Base-by-base conservation (phyloP, 2,329 filamentous ascomycete genomes). In the Hypoxylon sp. region DNA sequence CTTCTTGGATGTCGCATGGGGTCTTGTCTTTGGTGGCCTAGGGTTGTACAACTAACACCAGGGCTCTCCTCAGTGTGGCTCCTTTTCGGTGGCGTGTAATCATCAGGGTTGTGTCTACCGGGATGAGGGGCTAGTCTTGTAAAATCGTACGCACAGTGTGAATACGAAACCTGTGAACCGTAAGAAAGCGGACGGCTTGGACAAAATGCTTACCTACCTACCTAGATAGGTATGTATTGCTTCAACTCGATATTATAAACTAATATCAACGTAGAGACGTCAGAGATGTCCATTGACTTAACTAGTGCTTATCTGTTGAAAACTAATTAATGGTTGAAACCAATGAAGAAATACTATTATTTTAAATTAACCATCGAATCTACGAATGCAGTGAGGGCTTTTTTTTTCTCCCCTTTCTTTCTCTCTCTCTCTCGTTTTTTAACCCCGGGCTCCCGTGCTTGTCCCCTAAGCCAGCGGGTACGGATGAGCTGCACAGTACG, bases 1-100 rank as follows among this genome's bases (percentile, higher is more conserved):
- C 42, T 53, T 17, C 53, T 39, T 63, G 31, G 46, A 54, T 19
- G 54, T 64, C 62, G 47, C 48, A 70, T 70, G 62, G 55, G 70
- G 54, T 61, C 70, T 66, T 67, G 68, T 61, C 63, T 67, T 67
- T 68, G 62, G 63, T 62, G 70, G 64, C 69, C 68, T 58, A 70
- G 64, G 68, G 70, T 73, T 67, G 73, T 76, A 72, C 72, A 74
- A 69, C 72, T 67, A 70, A 69, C 64, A 73, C 68, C 62, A 70
- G 62, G 63, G 64, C 68, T 72, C 70, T 68, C 57, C 35, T 59
- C 68, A 71, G 65, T 74, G 66, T 74, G 70, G 71, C 70, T 74
- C 72, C 57, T 68, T 63, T 70, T 69, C 60, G 66, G 72, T 68
- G 69, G 70, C 70, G 72, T 73, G 70, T 71, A 72, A 68, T 71